Evolutionary conservation across 805 yeast species (phyloP).

Genomic region (Sugiyamaella qingdaonensis): DNA sequence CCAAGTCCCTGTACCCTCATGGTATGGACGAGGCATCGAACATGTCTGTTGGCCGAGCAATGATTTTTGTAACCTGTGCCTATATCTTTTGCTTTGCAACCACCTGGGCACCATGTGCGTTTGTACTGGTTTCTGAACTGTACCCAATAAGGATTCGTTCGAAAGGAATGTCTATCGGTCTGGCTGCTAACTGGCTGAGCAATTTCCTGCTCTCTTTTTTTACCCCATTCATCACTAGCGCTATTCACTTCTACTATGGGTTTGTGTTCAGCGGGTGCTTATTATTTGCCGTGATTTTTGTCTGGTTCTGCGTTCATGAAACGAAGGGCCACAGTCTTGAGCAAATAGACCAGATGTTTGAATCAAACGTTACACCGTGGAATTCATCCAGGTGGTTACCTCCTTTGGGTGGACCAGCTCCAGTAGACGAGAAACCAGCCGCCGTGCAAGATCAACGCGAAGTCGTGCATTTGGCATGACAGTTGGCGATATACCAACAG

Average conservation of each 20-base stretch:
- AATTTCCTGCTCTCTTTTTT: slow-evolving; percentile 61
- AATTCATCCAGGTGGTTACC: slow-evolving; percentile 34
- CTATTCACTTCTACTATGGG: slow-evolving; percentile 64
- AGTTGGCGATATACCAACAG: too few species aligned
- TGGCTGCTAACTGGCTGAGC: slow-evolving; percentile 40
- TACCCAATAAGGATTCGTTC: slow-evolving; percentile 57
- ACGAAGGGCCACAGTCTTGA: slow-evolving; percentile 80
- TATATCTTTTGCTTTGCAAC: slow-evolving; percentile 50
- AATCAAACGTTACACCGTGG: slow-evolving; percentile 43
- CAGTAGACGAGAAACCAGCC: background rate
- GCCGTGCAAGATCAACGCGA: background rate
- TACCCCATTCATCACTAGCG: slow-evolving; percentile 61
- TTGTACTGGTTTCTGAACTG: slow-evolving; percentile 66
- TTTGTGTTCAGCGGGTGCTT: slow-evolving; percentile 60
- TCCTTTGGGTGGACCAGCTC: background rate
- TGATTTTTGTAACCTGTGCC: slow-evolving; percentile 53
- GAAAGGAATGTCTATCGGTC: slow-evolving; percentile 56
- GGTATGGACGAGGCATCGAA: slow-evolving; percentile 28
- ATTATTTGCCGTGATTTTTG: slow-evolving; percentile 57
- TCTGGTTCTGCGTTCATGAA: slow-evolving; percentile 68
- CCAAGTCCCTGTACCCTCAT: slow-evolving; percentile 38
- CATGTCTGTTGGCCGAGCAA: slow-evolving; percentile 45
- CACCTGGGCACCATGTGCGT: slow-evolving; percentile 62
- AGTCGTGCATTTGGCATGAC: background rate
- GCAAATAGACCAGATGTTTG: slow-evolving; percentile 67